phyloP scores from a whole-genome alignment of 2,329 filamentous ascomycete species.

The Fusarium oxysporum region DNA sequence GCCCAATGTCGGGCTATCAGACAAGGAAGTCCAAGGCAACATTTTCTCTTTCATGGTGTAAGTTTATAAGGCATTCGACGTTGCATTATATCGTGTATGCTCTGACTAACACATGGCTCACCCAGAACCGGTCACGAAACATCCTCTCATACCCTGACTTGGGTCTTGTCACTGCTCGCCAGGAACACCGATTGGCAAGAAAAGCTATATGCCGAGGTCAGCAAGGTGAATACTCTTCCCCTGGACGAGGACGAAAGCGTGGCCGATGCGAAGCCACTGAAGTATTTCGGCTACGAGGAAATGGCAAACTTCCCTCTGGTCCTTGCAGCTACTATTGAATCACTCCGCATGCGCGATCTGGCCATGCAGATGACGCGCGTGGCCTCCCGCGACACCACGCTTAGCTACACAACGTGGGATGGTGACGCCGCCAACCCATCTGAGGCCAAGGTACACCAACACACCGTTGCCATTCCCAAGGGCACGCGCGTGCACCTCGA shows the following conservation, averaged over 20 bases:
- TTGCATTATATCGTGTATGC: accelerated
- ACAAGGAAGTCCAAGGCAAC: background rate
- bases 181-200: background rate
- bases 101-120: background rate
- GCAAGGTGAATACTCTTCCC: background rate
- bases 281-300: background rate
- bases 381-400: background rate
- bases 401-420: background rate
- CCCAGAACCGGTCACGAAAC: background rate
- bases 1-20: background rate
- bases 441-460: background rate
- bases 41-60: background rate
- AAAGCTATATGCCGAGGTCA: background rate
- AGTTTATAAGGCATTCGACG: accelerated
- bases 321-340: background rate
- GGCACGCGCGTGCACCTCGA: background rate
- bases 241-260: background rate
- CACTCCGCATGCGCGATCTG: background rate
- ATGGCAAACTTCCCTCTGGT: background rate
- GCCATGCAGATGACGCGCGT: background rate
- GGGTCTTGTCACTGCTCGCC: background rate
- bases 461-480: background rate
- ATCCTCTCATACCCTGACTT: background rate
- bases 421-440: background rate
- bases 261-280: background rate